Evolutionary conservation across 1,284 basidiomycete species (phyloP), one percentile per base, ranked within the genome.

Genomic region (Schizophyllum commune): DNA sequence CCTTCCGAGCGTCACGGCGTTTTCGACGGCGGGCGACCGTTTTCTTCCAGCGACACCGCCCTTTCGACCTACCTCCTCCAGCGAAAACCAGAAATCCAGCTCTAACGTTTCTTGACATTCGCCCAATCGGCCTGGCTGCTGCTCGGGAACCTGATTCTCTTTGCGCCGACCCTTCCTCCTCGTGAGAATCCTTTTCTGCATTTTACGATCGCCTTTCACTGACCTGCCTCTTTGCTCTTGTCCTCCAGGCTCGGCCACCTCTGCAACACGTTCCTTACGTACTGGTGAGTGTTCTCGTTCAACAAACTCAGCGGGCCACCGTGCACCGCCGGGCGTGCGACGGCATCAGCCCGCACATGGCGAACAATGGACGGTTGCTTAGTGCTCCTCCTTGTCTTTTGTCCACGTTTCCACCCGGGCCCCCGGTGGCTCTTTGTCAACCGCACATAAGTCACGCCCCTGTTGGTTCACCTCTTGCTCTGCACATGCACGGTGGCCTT

Each of bases 211-310:
- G 39, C 17, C 39, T 47, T 47, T 47, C 13, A 17, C 39, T 47
- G 39, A 47, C 17, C 17, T 17, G 39, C 39, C 13, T 17, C 65
- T 66, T 68, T 68, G 60, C 63, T 63, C 68, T 64, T 67, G 63
- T 66, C 60, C 61, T 65, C 71, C 74, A 85, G 84, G 83, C 76
- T 79, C 85, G 84, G 83, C 84, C 83, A 83, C 83, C 84, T 87
- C 83, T 84, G 83, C 71, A 71, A 73, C 70, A 81, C 83, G 74
- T 71, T 88, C 85, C 65, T 84, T 86, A 74, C 71, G 68, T 69
- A 66, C 67, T 73, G 80, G 85, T 84, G 66, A 65, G 73, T 73
- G n/a, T 62, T 56, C 53, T 53, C 61, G 51, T 59, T 63, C 52
- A 63, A 34, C 58, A 54, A 59, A 53, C 51, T 21, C 54, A 56